A percentile compares a stretch with the other conserved stretches of the same genome.
Conservation (phyloP, 495 filamentous ascomycete species). For the Penicillium simplicissimum region DNA sequence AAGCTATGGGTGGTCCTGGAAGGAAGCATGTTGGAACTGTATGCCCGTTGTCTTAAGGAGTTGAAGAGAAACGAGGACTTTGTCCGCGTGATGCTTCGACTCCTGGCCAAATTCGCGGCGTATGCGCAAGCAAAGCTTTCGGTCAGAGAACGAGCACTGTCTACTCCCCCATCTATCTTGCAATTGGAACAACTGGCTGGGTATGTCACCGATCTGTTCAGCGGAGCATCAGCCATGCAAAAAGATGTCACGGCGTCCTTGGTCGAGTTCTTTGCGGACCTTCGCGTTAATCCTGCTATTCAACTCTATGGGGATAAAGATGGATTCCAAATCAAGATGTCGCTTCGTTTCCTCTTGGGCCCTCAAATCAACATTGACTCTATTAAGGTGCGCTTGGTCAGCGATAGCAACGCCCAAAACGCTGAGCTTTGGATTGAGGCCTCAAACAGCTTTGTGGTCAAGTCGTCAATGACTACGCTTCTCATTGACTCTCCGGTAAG, state of each 20-base stretch:
- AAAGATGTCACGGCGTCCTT: conserved; percentile 68
- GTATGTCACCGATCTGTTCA: conserved; percentile 66
- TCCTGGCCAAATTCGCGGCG: conserved; percentile 70
- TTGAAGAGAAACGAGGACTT: conserved; percentile 78
- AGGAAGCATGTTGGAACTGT: conserved; percentile 79
- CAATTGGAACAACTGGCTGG: conserved; percentile 59
- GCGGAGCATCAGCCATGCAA: conserved; percentile 59
- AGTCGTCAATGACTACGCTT: conserved; percentile 41
- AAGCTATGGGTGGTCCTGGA: conserved; percentile 80
- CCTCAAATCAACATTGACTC: conserved; percentile 68
- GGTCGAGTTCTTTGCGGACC: conserved; percentile 68
- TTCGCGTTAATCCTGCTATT: conserved; percentile 69
- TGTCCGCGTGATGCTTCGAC: conserved; percentile 67
- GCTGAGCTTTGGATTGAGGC: conserved; percentile 47
- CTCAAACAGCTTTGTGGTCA: conserved; percentile 34
- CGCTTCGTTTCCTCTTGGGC: conserved; percentile 69
- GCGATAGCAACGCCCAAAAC: conserved; percentile 34
- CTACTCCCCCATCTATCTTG: conserved; percentile 35
- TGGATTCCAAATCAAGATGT: conserved; percentile 72
- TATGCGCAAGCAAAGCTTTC: conserved; percentile 38
- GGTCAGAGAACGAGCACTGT: conserved; percentile 34
- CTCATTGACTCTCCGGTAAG: conserved; percentile 44
- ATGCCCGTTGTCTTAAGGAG: conserved; percentile 79
- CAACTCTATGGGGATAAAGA: conserved; percentile 71
- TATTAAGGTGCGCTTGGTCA: conserved; percentile 64